These are phyloP conservation scores for Sclerotinia glacialis DNA, from an alignment of 2,329 filamentous ascomycete genomes.

Conservation along the genomic window DNA sequence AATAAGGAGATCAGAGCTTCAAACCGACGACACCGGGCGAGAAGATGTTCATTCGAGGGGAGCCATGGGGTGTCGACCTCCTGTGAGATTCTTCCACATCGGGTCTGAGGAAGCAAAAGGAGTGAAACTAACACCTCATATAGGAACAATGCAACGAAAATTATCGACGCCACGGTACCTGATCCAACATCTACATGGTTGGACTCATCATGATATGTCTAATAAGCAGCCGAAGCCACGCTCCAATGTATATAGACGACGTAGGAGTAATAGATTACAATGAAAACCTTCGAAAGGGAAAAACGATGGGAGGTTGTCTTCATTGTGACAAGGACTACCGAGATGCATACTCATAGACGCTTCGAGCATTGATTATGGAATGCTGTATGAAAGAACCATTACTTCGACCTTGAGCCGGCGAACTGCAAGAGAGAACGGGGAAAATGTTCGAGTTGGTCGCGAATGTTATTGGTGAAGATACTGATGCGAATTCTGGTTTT, in stretches of 20 bases:
- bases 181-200: neutral
- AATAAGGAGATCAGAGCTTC: neutral
- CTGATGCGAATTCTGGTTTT: neutral
- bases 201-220: neutral
- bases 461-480: neutral
- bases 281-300: neutral
- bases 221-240: neutral
- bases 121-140: neutral
- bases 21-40: neutral
- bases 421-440: neutral
- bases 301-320: neutral
- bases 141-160: neutral
- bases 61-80: neutral
- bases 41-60: neutral
- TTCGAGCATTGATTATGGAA: neutral
- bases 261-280: neutral
- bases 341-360: neutral
- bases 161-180: slow-evolving; percentile 1
- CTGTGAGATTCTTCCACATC: neutral
- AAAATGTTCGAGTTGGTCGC: neutral
- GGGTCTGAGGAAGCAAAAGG: neutral
- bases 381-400: slow-evolving; percentile 4
- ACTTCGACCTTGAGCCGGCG: neutral
- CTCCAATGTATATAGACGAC: neutral
- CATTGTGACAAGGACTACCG: neutral